Conservation (phyloP, 805 yeast species). For the Kodamaea leandrae region DNA sequence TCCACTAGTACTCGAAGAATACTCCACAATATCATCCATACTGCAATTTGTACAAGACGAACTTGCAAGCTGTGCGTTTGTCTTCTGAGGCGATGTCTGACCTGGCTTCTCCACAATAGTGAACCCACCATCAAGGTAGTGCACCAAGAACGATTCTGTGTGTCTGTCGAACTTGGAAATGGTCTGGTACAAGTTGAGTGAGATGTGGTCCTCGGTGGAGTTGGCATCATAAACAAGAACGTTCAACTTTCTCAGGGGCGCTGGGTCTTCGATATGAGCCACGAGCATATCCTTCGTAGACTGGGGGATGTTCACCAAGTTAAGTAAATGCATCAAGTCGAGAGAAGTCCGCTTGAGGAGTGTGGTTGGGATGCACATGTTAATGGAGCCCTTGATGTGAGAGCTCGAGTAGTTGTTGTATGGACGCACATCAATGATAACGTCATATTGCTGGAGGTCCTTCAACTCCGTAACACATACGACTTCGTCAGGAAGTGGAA, state of each 20-base stretch:
- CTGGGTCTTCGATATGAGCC: constrained; percentile 10
- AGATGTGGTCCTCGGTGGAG: constrained; percentile 19
- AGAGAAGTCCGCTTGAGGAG: constrained; percentile 39
- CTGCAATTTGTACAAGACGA: neutral
- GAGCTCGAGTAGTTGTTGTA: constrained; percentile 33
- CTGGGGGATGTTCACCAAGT: constrained; percentile 27
- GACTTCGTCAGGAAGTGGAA: constrained; percentile 8
- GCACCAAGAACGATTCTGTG: constrained; percentile 19
- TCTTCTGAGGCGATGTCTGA: constrained; percentile 1
- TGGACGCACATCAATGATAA: constrained; percentile 40
- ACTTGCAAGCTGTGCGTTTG: neutral
- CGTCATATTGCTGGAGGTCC: constrained; percentile 12
- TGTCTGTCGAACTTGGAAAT: constrained; percentile 25
- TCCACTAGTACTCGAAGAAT: neutral
- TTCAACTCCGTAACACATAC: constrained; percentile 7
- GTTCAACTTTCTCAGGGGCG: constrained; percentile 12
- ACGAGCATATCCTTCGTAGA: constrained; percentile 19
- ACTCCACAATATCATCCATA: neutral
- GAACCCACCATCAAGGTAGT: constrained; percentile 30
- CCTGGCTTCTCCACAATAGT: neutral
- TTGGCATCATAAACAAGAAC: constrained; percentile 36
- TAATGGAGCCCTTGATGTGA: constrained; percentile 31
- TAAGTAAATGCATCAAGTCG: constrained; percentile 30
- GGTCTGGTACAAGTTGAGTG: constrained; percentile 34
- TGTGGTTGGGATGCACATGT: constrained; percentile 45